Base-by-base conservation (phyloP, 1,139 yeast genomes). In the Candida mesenterica region DNA sequence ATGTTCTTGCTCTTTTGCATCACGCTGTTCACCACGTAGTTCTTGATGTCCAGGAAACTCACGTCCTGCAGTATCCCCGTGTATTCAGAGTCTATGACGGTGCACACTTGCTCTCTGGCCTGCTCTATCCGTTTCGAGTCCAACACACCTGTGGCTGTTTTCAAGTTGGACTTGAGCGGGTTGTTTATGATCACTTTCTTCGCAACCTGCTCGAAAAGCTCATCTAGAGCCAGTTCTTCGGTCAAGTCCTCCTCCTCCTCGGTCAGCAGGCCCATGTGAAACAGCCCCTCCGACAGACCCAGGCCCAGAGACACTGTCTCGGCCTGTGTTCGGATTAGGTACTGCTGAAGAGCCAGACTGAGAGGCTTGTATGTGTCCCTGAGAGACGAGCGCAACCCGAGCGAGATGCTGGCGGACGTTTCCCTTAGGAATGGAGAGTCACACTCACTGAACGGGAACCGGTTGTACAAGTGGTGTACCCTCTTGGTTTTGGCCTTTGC, bases 21-120 rank as follows among this genome's bases (percentile, higher is more conserved):
- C 10, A 54, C 40, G 18, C 40, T 41, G 36, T 47, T 49, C 17
- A 40, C 34, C n/a, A 46, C 45, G 30, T 42, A 44, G 30, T 47
- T 46, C 7, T 30, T 36, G 20, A 46, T 46, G 20, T 42, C 39
- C 2, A 27, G 36, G 26, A 31, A 38, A 18, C 34, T 32, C 12
- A 18, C 24, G n/a, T 38, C 41, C 4, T 19, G 14, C 7, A 35
- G 15, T 7, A 32, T 19, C n/a, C 22, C 24, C 7, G 31, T 31
- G 17, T 32, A 38, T 15, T 30, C 26, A 17, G 27, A 15, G 7
- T 32, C 27, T 24, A 38, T 30, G 13, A 35, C 31, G 24, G 29
- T 31, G 8, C 22, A 28, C 4, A 35, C 36, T 13, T 30, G 37
- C 26, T 14, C 27, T 18, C 32, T 31, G 10, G 31, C 43, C 46